Base-by-base conservation (phyloP, 805 yeast genomes). In the Wickerhamomyces chambardii region DNA sequence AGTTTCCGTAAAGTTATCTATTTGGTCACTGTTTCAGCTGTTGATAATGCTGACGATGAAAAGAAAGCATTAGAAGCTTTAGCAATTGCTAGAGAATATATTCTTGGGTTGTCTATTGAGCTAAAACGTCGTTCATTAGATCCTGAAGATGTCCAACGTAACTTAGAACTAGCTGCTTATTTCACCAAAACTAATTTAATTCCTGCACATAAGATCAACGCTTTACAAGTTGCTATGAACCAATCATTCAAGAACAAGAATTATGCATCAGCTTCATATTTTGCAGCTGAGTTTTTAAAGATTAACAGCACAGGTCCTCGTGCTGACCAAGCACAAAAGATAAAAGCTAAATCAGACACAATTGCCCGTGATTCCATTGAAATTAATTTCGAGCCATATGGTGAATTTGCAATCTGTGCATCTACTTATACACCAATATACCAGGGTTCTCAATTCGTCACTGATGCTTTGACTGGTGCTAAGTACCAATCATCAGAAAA, bases 171-270 rank as follows among this genome's bases (percentile, higher is more conserved):
- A 46, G 97, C 98, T 6, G 94, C 97, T 1, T 90, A 90, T 61
- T 94, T 92, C 67, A 86, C 98, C 12, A 78, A 75, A 53, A 80
- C 89, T 19, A 74, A 82, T 44, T 70, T 92, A 47, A 85, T 82
- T 44, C 78, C 84, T 26, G 80, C 82, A 7, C 98, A 92, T 59
- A 75, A 82, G 40, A 75, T 81, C 36, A 81, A 86, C 52, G 95
- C 97, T 11, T 68, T 87, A 49, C 94, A 86, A 57, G 95, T 87
- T 37, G 98, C 99, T 28, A 84, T 90, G 92, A 78, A 83, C 31
- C 95, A 85, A 64, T 76, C 92, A 28, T 87, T 84, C 71, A 84
- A 83, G 56, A 70, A 81, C 56, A 87, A 89, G 58, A 90, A 92
- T 62, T 92, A 63, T 62, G 80, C 89, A 4, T 74, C 82, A 40